Evolutionary conservation across 208 protist genomes (phyloP).

Genomic region (Trypanosoma melophagium): DNA sequence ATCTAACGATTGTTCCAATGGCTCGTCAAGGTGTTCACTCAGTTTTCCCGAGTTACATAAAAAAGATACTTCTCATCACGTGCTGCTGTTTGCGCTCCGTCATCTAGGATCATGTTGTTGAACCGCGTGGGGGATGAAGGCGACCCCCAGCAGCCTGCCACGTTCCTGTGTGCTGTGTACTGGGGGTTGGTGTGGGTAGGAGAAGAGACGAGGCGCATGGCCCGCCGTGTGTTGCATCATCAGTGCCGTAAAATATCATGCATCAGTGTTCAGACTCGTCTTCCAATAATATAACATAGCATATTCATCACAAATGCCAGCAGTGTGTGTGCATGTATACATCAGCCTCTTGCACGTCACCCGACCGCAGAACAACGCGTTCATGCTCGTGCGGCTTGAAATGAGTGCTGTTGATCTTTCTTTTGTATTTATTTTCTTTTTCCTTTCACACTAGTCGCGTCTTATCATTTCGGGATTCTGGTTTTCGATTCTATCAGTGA

Average conservation of each 20-base stretch:
- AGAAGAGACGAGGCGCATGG: neutral
- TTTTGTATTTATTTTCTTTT: too few species aligned
- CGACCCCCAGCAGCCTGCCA: neutral
- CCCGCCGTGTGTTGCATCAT: neutral
- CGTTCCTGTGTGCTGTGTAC: neutral
- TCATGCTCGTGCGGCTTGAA: too few species aligned
- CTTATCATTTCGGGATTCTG: too few species aligned
- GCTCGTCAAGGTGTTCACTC: constrained; percentile 44
- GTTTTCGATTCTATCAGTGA: too few species aligned
- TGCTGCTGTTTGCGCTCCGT: neutral
- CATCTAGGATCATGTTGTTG: neutral
- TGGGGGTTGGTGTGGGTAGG: neutral
- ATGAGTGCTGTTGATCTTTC: too few species aligned
- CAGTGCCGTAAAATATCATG: constrained; percentile 23
- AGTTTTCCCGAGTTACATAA: constrained; percentile 63
- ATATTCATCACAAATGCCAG: constrained; percentile 34
- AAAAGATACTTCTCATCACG: constrained; percentile 27
- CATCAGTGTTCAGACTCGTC: constrained; percentile 39
- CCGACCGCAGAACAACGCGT: too few species aligned
- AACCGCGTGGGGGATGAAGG: neutral
- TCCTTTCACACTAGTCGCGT: too few species aligned
- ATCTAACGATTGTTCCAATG: constrained; percentile 71
- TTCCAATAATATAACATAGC: constrained; percentile 31
- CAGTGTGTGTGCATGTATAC: neutral
- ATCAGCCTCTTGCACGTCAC: neutral